Percentiles rank a stretch among this genome's conserved stretches.
phyloP scores from a whole-genome alignment of 768 basidiomycete genomes.

The Chiua virens region DNA sequence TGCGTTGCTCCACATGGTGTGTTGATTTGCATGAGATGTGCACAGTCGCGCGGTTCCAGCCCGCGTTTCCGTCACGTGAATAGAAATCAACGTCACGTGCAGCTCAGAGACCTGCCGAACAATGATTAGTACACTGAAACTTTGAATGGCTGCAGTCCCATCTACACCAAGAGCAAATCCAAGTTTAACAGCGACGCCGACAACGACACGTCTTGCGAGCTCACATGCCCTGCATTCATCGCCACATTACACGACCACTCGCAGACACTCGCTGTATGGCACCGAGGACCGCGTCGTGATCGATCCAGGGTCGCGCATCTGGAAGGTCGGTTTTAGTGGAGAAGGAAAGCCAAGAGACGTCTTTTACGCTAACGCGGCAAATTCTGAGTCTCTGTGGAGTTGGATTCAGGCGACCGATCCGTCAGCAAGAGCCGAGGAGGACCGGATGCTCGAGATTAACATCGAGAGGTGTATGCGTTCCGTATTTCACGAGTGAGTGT shows the following conservation, averaged over 20 bases:
- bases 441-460: constrained; percentile 65
- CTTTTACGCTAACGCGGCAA: constrained; percentile 57
- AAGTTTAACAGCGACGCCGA: constrained; percentile 47
- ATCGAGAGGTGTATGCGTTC: constrained; percentile 69
- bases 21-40: background rate
- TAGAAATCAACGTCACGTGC: constrained; percentile 15
- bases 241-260: constrained; percentile 80
- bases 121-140: too few relatives aligned
- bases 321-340: constrained; percentile 98
- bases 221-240: constrained; percentile 62
- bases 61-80: constrained; percentile 25
- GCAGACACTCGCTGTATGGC: constrained; percentile 93
- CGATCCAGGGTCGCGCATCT: constrained; percentile 89
- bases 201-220: constrained; percentile 49
- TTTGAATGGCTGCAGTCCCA: constrained; percentile 34
- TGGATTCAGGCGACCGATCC: constrained; percentile 54
- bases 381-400: constrained; percentile 55
- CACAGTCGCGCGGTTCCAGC: background rate
- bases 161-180: constrained; percentile 33
- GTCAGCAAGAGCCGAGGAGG: constrained; percentile 67
- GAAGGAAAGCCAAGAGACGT: constrained; percentile 89
- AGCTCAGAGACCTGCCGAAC: background rate
- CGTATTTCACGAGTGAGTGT: constrained; percentile 80
- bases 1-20: constrained; percentile 27
- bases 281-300: constrained; percentile 95